A percentile compares a stretch with the other conserved stretches of the same genome.
Evolutionary conservation across 768 basidiomycete species (phyloP).

Genomic region (Plicaturopsis crispa): DNA sequence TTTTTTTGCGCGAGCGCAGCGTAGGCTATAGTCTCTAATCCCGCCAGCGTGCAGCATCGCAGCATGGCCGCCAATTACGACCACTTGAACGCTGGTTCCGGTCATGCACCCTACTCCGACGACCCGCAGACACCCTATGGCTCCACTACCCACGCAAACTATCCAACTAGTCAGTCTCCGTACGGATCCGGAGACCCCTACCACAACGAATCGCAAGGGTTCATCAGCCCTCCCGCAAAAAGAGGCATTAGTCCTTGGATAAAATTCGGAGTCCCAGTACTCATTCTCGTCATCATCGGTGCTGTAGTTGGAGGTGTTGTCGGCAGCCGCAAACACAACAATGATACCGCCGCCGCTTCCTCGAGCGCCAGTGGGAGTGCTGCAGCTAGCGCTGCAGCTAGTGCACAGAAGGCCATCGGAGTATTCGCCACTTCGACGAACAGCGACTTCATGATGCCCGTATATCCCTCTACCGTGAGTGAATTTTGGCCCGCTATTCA

Average conservation of each 20-base stretch:
- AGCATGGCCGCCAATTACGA: too few relatives aligned
- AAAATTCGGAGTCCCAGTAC: conserved; percentile 65
- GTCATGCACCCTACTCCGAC: too few relatives aligned
- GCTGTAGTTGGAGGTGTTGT: conserved; percentile 77
- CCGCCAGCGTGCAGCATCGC: too few relatives aligned
- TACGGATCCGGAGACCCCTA: conserved; percentile 62
- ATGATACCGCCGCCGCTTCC: conserved; percentile 19
- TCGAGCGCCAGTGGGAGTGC: conserved; percentile 18
- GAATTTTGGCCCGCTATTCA: conserved; percentile 1
- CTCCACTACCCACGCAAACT: conserved; percentile 18
- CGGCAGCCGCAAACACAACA: conserved; percentile 50
- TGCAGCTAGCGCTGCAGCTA: conserved; percentile 47
- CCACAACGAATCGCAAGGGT: conserved; percentile 65
- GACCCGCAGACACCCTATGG: too few relatives aligned
- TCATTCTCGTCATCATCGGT: conserved; percentile 53
- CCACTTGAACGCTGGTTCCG: too few relatives aligned
- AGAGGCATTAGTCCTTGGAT: conserved; percentile 63
- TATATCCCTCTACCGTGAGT: conserved; percentile 87
- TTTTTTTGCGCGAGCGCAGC: too few relatives aligned
- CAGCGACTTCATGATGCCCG: conserved; percentile 68
- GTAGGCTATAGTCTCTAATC: too few relatives aligned
- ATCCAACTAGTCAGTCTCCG: conserved; percentile 24
- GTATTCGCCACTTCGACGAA: conserved; percentile 75
- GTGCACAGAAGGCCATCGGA: conserved; percentile 53
- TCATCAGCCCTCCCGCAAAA: conserved; percentile 42